A percentile compares a stretch with the other conserved stretches of the same genome.
Conservation (phyloP, 1,139 yeast genomes). For the Candida sanyaensis region DNA sequence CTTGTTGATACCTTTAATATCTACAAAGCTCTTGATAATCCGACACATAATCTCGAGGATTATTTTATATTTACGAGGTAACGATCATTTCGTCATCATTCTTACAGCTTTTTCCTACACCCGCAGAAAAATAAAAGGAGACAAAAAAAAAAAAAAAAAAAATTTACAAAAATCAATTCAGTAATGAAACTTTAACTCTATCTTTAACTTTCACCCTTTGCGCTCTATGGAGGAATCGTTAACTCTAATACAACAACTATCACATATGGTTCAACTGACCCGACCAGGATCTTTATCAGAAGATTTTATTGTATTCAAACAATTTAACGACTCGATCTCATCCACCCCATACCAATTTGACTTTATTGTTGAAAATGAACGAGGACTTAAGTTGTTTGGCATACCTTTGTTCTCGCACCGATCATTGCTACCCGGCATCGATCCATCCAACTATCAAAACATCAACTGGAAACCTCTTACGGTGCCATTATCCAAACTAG, state of each 20-base stretch:
- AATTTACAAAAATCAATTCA: background rate
- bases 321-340: slow-evolving; percentile 7
- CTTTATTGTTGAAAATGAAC: slow-evolving; percentile 62
- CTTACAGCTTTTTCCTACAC: background rate
- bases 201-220: background rate
- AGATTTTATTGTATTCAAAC: slow-evolving; percentile 2
- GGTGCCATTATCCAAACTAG: slow-evolving; percentile 31
- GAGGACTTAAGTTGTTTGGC: slow-evolving; percentile 69
- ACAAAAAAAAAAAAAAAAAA: no score
- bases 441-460: slow-evolving; percentile 54
- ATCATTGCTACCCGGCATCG: slow-evolving; percentile 57
- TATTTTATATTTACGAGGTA: background rate
- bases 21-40: background rate
- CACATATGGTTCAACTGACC: background rate
- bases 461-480: slow-evolving; percentile 29
- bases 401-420: slow-evolving; percentile 58
- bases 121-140: no score
- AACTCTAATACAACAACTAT: slow-evolving; percentile 8
- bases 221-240: slow-evolving; percentile 7
- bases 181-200: background rate
- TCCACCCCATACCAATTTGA: slow-evolving; percentile 29
- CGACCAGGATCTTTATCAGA: slow-evolving; percentile 1
- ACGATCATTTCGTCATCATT: background rate
- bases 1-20: no score
- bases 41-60: background rate